Base-by-base conservation (phyloP, 108 stramenopile genomes). In the Skeletonema tropicum region DNA sequence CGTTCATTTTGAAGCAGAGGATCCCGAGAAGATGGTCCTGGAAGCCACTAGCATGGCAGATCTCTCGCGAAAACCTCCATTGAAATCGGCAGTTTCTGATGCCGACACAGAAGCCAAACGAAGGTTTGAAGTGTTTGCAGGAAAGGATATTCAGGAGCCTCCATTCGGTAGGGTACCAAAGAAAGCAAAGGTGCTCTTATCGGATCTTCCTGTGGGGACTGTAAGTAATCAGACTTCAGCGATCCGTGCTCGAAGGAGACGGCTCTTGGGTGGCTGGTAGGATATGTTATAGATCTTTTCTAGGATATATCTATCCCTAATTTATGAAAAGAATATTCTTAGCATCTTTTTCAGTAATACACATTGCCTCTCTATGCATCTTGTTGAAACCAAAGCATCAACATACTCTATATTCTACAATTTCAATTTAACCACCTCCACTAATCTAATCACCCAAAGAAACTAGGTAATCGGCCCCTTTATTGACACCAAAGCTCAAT, bases 91-190 rank as follows among this genome's bases (percentile, higher is more conserved):
- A 14, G 88, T 71, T 8, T 60, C 83, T 13, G 78, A 68, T 42
- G 89, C 93, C 2, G 89, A 89, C n/a, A 41, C 55, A 12, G 68
- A 94, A 13, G 93, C 90, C 58, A 90, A 91, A 59, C 81, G 93
- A 45, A 79, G 76, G 39, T 94, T 91, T 78, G 90, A 92, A 71
- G 66, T 90, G 8, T 89, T 79, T 74, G 89, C 91, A 11, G 93
- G 93, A 52, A 90, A 87, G 49, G 74, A 94, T 66, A 70, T 73
- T 36, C 42, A 57, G 15, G 88, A 84, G 45, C 90, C 93, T 25
- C 91, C 91, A 17, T 73, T 94, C 5, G 91, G 93, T 39, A 77
- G 91, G 33, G 90, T 94, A 19, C 90, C 93, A n/a, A 79, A 79
- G 60, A 68, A 69, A 42, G 77, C 57, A 13, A 75, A 48, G 49